Evolutionary conservation across 768 basidiomycete species (phyloP), one percentile per base, ranked within the genome.

Genomic region (Boletus vinaceobasis): DNA sequence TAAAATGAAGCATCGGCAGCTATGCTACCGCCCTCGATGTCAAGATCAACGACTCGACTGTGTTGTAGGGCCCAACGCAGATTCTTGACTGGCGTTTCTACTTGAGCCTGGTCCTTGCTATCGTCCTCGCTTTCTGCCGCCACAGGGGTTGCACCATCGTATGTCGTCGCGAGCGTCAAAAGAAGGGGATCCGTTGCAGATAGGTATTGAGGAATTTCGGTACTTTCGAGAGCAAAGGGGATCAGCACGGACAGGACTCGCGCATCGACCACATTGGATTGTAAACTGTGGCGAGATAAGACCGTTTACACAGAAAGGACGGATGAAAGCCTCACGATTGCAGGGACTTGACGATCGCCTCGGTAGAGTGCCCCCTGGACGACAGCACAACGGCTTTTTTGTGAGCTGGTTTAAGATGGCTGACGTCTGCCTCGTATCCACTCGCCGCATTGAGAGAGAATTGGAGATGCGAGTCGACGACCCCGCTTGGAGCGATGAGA

Each of bases 391-490:
- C 70, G 26, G 84, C 86, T 47, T 84, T 78, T 23, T 73, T 71
- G 69, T 78, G 80, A 80, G 83, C 52, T 1, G n/a, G 32, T 1
- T 26, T 43, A 49, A 63, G 89, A 43, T 75, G 73, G 39, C 68
- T 59, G 19, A 82, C 70, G 57, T 72, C 73, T 44, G 75, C 67
- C 50, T 76, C 73, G 29, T 40, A 56, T 17, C 23, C 44, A 27
- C 39, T 48, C 1, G 48, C 10, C 4, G 53, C 23, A 23, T 71
- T 65, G 59, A 73, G 69, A 0, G 70, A 61, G 50, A 78, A 65
- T 15, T 80, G 71, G 57, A 90, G 81, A 65, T 86, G 80, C 7
- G 86, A 81, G 67, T 93, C 91, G 61, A 89, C 75, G 55, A 93
- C 75, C 21, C 70, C 70, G 9, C 73, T 72, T 0, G 91, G 91